Conservation (phyloP, 2,329 filamentous ascomycete genomes). For the Colletotrichum australisinense region DNA sequence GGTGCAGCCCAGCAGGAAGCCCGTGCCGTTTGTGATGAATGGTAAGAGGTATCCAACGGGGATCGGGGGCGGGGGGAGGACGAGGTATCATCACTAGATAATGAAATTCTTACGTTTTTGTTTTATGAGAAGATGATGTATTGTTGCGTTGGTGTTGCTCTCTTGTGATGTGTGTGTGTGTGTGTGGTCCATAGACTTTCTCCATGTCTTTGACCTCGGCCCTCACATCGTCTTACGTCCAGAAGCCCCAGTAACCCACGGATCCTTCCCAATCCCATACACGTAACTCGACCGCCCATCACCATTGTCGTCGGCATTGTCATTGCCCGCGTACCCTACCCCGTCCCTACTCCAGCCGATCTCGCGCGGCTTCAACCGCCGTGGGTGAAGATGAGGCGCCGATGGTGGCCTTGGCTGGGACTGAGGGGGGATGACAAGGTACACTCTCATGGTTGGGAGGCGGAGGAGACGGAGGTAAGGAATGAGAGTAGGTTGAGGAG, state of each 20-base stretch:
- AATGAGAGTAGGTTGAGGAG: background rate
- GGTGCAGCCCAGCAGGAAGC: conserved; percentile 57
- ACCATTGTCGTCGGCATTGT: background rate
- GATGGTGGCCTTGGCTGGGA: background rate
- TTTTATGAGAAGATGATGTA: background rate
- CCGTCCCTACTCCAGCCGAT: background rate
- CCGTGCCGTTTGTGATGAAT: conserved; percentile 49
- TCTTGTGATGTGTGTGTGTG: too few species aligned
- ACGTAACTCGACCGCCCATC: conserved; percentile 14
- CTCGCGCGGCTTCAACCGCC: background rate
- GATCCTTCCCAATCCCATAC: conserved; percentile 13
- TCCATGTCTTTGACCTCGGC: background rate
- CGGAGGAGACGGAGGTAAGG: background rate
- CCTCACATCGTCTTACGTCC: conserved; percentile 14
- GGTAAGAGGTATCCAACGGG: conserved; percentile 39
- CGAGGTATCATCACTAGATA: conserved; percentile 37
- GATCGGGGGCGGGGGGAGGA: conserved; percentile 28
- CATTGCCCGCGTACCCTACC: conserved; percentile 1
- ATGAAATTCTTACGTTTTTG: conserved; percentile 18
- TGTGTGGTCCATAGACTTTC: background rate
- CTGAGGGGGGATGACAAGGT: background rate
- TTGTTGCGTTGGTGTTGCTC: too few species aligned
- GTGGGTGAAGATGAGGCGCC: background rate
- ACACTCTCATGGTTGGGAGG: conserved; percentile 17
- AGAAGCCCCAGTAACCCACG: conserved; percentile 7